phyloP scores from a whole-genome alignment of 2,329 filamentous ascomycete species.

The Trichoderma sp. region DNA sequence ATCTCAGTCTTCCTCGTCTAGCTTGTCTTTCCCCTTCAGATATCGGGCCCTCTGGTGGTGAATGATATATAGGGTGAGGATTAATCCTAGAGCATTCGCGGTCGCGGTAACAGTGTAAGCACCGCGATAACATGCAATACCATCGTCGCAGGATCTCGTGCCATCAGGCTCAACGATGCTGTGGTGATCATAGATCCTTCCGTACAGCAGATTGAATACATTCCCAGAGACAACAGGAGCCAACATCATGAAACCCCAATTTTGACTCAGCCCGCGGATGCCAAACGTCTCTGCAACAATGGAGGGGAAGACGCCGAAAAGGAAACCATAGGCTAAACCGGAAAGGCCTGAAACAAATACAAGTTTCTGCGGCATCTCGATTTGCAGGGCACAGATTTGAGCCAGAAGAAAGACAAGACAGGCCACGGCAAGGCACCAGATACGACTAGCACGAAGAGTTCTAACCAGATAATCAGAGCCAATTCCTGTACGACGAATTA shows the following conservation, averaged over 20 bases:
- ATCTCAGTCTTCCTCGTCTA: slow-evolving; percentile 19
- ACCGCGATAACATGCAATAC: slow-evolving; percentile 74
- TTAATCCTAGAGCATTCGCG: slow-evolving; percentile 68
- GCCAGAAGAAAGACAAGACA: slow-evolving; percentile 76
- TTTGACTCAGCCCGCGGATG: slow-evolving; percentile 83
- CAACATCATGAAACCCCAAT: slow-evolving; percentile 95
- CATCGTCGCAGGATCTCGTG: slow-evolving; percentile 73
- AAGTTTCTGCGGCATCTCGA: slow-evolving; percentile 76
- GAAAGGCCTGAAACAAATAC: slow-evolving; percentile 79
- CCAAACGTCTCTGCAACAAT: slow-evolving; percentile 90
- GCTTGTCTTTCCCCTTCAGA: slow-evolving; percentile 34
- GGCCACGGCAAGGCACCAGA: slow-evolving; percentile 87
- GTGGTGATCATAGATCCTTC: slow-evolving; percentile 78
- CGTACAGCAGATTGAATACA: slow-evolving; percentile 91
- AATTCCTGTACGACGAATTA: slow-evolving; percentile 57
- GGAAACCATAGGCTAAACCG: slow-evolving; percentile 86
- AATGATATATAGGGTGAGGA: slow-evolving; percentile 71
- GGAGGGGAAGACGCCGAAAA: slow-evolving; percentile 93
- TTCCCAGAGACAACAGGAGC: slow-evolving; percentile 87
- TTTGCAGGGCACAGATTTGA: slow-evolving; percentile 73
- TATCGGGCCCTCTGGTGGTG: slow-evolving; percentile 52
- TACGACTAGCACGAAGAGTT: slow-evolving; percentile 73
- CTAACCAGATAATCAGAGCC: slow-evolving; percentile 91
- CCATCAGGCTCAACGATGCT: slow-evolving; percentile 68
- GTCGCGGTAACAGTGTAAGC: slow-evolving; percentile 80